phyloP scores from a whole-genome alignment of 1,284 basidiomycete genomes.

The Cryptococcus maquisensis region DNA sequence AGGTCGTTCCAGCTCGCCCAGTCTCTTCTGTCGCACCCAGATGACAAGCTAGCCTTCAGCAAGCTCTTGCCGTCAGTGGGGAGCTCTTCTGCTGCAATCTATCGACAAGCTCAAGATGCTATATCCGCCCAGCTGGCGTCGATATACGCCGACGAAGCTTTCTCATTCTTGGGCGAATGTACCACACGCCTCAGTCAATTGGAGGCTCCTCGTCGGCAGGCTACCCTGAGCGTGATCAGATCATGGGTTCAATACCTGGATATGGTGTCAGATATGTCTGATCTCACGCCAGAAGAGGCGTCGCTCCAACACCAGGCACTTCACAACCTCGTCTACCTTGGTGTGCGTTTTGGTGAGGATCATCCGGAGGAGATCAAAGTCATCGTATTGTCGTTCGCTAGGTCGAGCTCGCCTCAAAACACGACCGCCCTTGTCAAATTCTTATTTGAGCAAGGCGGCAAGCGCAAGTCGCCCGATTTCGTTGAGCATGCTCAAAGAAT shows the following conservation, averaged over 20 bases:
- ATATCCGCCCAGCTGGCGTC: constrained; percentile 74
- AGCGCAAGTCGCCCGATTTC: constrained; percentile 73
- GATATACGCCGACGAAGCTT: constrained; percentile 69
- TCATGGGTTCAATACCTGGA: constrained; percentile 74
- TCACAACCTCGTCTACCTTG: constrained; percentile 79
- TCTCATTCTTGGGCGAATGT: constrained; percentile 67
- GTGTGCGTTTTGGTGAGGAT: constrained; percentile 69
- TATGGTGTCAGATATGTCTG: constrained; percentile 45
- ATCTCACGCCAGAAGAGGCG: constrained; percentile 27
- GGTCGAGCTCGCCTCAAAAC: constrained; percentile 51
- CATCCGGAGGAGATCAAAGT: constrained; percentile 79
- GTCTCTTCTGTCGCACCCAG: constrained; percentile 57
- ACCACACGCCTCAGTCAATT: constrained; percentile 68
- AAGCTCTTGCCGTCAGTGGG: constrained; percentile 72
- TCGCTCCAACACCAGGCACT: constrained; percentile 62
- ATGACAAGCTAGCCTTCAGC: constrained; percentile 49
- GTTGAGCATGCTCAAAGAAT: constrained; percentile 75
- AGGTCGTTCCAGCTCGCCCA: constrained; percentile 76
- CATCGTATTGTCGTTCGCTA: constrained; percentile 65
- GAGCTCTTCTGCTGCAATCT: constrained; percentile 69
- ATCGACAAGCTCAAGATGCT: constrained; percentile 72
- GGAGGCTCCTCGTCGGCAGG: constrained; percentile 54
- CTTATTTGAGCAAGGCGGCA: constrained; percentile 79
- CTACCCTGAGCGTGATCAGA: constrained; percentile 67
- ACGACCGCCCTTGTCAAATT: constrained; percentile 77